Evolutionary conservation across 1,284 basidiomycete species (phyloP).

Genomic region (Psilocybe mexicana): DNA sequence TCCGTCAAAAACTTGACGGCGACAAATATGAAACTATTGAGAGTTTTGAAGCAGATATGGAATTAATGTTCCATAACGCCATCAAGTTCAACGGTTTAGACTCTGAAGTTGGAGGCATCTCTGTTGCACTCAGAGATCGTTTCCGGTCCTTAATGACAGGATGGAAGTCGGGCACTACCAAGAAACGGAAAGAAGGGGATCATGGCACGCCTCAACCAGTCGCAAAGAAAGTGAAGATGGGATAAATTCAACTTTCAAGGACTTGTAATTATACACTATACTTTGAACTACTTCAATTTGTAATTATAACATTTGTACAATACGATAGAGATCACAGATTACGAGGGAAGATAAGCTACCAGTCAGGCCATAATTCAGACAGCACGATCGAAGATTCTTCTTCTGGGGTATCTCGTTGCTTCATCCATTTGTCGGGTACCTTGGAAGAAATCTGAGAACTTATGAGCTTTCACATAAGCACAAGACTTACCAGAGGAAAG

Average conservation of each 20-base stretch:
- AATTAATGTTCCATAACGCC: slow-evolving; percentile 85
- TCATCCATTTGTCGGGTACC: slow-evolving; percentile 89
- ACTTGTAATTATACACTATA: slow-evolving; percentile 14
- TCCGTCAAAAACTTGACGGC: slow-evolving; percentile 78
- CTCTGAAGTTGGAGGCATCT: slow-evolving; percentile 71
- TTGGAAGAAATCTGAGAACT: slow-evolving; percentile 26
- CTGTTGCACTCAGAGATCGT: slow-evolving; percentile 49
- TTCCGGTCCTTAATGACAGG: slow-evolving; percentile 52
- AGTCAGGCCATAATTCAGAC: slow-evolving; percentile 47
- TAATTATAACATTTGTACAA: slow-evolving; percentile 17
- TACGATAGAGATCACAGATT: slow-evolving; percentile 10
- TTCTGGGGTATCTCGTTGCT: slow-evolving; percentile 73
- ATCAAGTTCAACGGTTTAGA: slow-evolving; percentile 83
- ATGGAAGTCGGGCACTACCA: slow-evolving; percentile 47
- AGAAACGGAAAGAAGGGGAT: slow-evolving; percentile 71
- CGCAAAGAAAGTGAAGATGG: slow-evolving; percentile 64
- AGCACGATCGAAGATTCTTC: slow-evolving; percentile 63
- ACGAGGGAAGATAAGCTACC: slow-evolving; percentile 30
- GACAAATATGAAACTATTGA: slow-evolving; percentile 83
- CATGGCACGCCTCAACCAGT: slow-evolving; percentile 59
- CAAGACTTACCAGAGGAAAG: slow-evolving; percentile 70
- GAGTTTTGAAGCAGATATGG: slow-evolving; percentile 79
- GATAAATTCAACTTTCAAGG: slow-evolving; percentile 27
- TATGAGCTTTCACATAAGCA: neutral
- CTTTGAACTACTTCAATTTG: slow-evolving; percentile 11